Evolutionary conservation across 192 early-diverging fungal genomes (phyloP).

Genomic region (Coemansia sp.): DNA sequence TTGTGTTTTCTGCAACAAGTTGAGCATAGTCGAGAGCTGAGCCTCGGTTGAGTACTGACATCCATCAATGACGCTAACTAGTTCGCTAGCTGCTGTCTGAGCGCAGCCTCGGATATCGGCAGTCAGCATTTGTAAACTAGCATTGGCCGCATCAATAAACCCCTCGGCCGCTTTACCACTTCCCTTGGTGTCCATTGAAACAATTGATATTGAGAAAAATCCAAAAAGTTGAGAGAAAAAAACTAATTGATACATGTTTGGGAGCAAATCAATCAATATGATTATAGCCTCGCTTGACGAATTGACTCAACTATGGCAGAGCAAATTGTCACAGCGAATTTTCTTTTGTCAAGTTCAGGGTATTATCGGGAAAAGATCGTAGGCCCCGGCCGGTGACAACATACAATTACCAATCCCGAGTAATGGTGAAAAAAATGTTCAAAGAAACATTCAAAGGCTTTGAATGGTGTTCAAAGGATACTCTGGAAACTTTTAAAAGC

Average conservation of each 20-base stretch:
- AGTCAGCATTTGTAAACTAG: slow-evolving; percentile 11
- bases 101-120: slow-evolving; percentile 10
- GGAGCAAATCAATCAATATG: background rate
- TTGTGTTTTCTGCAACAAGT: slow-evolving; percentile 7
- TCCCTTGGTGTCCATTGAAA: background rate
- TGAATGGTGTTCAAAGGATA: background rate
- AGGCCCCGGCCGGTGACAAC: background rate
- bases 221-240: background rate
- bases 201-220: background rate
- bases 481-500: background rate
- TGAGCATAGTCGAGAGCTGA: slow-evolving; percentile 8
- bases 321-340: too few relatives aligned
- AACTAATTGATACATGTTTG: background rate
- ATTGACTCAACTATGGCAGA: slow-evolving; percentile 4
- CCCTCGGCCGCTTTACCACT: background rate
- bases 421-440: background rate
- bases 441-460: background rate
- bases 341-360: background rate
- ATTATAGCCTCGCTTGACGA: background rate
- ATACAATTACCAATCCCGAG: too few relatives aligned
- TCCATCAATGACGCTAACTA: slow-evolving; percentile 11
- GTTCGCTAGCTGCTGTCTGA: slow-evolving; percentile 13
- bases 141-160: slow-evolving; percentile 15
- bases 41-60: slow-evolving; percentile 10
- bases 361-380: background rate